phyloP scores from a whole-genome alignment of 176 grass and related monocot species.

The Bromus sterilis region DNA sequence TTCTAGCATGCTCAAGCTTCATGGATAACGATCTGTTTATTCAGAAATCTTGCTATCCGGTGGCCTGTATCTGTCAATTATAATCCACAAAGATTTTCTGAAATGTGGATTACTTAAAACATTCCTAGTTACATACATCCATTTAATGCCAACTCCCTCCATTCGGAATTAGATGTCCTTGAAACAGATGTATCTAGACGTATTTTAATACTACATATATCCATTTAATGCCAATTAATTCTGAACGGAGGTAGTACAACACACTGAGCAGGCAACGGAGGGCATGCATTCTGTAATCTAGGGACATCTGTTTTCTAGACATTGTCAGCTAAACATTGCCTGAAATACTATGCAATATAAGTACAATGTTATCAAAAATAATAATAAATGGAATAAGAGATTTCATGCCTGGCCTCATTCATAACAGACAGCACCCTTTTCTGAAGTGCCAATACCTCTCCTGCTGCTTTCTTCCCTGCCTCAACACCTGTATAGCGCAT shows the following conservation, averaged over 20 bases:
- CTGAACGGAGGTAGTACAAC: too few relatives aligned
- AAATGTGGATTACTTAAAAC: neutral
- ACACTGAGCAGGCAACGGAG: neutral
- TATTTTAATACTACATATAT: too few relatives aligned
- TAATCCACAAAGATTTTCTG: neutral
- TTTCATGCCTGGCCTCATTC: slow-evolving; percentile 79
- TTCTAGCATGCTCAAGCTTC: neutral
- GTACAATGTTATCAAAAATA: neutral
- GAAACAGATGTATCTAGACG: too few relatives aligned
- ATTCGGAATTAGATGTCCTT: too few relatives aligned
- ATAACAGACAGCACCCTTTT: slow-evolving; percentile 82
- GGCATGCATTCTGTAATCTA: neutral
- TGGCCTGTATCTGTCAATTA: neutral
- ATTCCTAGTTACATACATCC: neutral
- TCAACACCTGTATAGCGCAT: slow-evolving; percentile 69
- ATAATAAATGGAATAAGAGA: slow-evolving; percentile 17
- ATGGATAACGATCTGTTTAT: neutral
- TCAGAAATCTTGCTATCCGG: neutral
- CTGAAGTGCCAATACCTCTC: slow-evolving; percentile 95
- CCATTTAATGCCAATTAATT: too few relatives aligned
- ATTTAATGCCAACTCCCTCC: too few relatives aligned
- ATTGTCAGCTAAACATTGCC: neutral
- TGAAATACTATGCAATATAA: neutral
- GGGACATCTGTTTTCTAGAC: too few relatives aligned
- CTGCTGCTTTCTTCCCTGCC: slow-evolving; percentile 97